Percentiles rank a stretch among this genome's conserved stretches.
Evolutionary conservation across 2,329 filamentous ascomycete genomes (phyloP).

Genomic region (Pezizomycotina sp.): DNA sequence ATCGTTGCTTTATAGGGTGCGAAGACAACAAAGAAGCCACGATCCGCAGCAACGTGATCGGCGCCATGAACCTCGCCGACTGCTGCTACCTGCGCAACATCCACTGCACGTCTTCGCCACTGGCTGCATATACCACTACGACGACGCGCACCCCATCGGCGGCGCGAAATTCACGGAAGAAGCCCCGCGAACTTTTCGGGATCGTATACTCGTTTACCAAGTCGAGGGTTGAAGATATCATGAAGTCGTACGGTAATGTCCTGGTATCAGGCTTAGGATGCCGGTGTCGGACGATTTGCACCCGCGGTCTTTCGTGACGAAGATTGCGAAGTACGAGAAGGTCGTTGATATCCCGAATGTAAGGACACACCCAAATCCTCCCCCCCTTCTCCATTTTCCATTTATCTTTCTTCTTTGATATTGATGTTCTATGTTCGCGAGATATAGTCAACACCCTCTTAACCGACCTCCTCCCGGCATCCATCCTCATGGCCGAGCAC

Average conservation of each 20-base stretch:
- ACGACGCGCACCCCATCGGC: slow-evolving; percentile 43
- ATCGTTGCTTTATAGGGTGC: slow-evolving; percentile 33
- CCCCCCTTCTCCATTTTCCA: not conserved
- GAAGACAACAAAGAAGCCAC: slow-evolving; percentile 53
- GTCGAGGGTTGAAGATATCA: slow-evolving; percentile 47
- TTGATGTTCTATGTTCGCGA: not conserved
- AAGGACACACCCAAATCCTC: slow-evolving; percentile 5
- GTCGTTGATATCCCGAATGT: slow-evolving; percentile 52
- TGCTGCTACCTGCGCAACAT: slow-evolving; percentile 42
- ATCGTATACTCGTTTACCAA: slow-evolving; percentile 55
- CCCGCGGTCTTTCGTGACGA: slow-evolving; percentile 51
- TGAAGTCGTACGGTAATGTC: slow-evolving; percentile 44
- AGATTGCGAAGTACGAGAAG: slow-evolving; percentile 47
- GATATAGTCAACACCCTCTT: slow-evolving; percentile 52
- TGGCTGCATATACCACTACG: slow-evolving; percentile 51
- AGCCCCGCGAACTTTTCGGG: slow-evolving; percentile 48
- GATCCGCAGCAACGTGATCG: slow-evolving; percentile 50
- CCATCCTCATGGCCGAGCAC: slow-evolving; percentile 44
- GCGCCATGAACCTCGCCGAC: slow-evolving; percentile 47
- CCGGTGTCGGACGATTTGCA: slow-evolving; percentile 52
- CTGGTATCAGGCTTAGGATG: slow-evolving; percentile 53
- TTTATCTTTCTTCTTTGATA: not conserved
- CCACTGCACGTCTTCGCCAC: slow-evolving; percentile 52
- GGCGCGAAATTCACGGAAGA: slow-evolving; percentile 45
- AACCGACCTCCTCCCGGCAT: slow-evolving; percentile 45